These are phyloP conservation scores for Polytrichum commune DNA, from an alignment of 225 moss, liverwort and hornwort species.

Conservation along the genomic window DNA sequence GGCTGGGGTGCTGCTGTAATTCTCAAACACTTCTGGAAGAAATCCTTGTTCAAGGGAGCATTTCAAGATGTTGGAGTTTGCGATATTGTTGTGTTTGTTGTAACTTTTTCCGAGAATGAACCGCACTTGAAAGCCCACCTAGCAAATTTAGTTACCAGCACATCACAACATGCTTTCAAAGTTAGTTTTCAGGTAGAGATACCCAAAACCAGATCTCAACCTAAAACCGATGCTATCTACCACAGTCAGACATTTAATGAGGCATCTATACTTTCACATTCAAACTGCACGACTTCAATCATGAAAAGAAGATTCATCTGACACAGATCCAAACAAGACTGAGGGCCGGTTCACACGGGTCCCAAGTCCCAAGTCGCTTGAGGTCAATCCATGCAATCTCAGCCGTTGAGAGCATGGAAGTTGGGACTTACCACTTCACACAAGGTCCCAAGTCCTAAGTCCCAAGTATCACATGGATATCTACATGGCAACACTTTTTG, in stretches of 20 bases:
- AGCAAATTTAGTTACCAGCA: neutral
- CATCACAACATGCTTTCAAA: neutral
- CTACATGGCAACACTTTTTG: no score
- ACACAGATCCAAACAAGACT: no score
- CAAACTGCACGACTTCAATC: neutral
- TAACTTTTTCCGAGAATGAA: constrained; percentile 44
- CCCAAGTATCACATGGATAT: no score
- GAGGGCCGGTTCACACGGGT: no score
- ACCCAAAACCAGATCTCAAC: neutral
- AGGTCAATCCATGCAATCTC: no score
- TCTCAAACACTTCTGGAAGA: constrained; percentile 25
- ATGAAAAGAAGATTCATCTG: neutral
- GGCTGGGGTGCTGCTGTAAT: neutral
- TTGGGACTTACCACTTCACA: no score
- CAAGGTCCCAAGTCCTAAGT: no score
- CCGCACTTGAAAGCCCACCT: constrained; percentile 48
- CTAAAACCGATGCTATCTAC: neutral
- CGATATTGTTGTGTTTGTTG: constrained; percentile 17
- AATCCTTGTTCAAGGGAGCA: constrained; percentile 41
- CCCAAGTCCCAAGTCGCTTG: no score
- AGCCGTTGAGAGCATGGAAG: no score
- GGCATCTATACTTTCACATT: no score
- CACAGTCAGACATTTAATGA: no score
- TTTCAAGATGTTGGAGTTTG: constrained; percentile 33
- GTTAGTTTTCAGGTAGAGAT: neutral